phyloP scores from a whole-genome alignment of 306 rosid genomes.

The Corylus americana region DNA sequence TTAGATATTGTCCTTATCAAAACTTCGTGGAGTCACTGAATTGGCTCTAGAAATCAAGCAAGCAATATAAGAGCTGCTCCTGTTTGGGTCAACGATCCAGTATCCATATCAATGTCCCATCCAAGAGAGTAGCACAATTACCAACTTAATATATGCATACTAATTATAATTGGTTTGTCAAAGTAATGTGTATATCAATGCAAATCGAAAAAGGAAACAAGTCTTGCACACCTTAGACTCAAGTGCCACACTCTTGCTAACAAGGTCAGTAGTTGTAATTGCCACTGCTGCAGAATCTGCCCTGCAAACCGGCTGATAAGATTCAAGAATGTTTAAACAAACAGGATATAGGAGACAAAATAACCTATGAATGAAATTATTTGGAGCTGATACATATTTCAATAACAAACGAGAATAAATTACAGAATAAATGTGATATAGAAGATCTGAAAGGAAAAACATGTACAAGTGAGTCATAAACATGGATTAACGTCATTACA shows the following conservation, averaged over 20 bases:
- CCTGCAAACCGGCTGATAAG: slow-evolving; percentile 56
- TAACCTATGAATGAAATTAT: not conserved
- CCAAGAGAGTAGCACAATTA: slow-evolving; percentile 14
- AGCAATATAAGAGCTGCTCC: too few relatives aligned
- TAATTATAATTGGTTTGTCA: not conserved
- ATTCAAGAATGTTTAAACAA: slow-evolving; percentile 22
- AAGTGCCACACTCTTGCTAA: slow-evolving; percentile 91
- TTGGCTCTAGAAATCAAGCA: not conserved
- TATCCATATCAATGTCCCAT: slow-evolving; percentile 15
- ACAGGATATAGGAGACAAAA: not conserved
- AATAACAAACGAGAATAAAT: slow-evolving; percentile 14
- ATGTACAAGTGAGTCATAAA: slow-evolving; percentile 8
- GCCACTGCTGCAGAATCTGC: slow-evolving; percentile 96
- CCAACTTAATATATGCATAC: slow-evolving; percentile 10
- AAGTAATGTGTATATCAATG: slow-evolving; percentile 8
- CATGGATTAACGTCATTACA: slow-evolving; percentile 12
- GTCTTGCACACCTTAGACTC: slow-evolving; percentile 64
- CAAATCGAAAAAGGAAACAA: slow-evolving; percentile 17
- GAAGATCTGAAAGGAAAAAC: not conserved
- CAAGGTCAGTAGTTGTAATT: slow-evolving; percentile 93
- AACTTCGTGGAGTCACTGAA: not conserved
- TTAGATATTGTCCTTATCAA: not conserved
- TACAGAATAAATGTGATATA: not conserved
- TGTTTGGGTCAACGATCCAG: not conserved
- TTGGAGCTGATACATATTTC: not conserved